These are phyloP conservation scores for Gymnopilus dilepis DNA, from an alignment of 768 basidiomycete species.

Conservation along the genomic window DNA sequence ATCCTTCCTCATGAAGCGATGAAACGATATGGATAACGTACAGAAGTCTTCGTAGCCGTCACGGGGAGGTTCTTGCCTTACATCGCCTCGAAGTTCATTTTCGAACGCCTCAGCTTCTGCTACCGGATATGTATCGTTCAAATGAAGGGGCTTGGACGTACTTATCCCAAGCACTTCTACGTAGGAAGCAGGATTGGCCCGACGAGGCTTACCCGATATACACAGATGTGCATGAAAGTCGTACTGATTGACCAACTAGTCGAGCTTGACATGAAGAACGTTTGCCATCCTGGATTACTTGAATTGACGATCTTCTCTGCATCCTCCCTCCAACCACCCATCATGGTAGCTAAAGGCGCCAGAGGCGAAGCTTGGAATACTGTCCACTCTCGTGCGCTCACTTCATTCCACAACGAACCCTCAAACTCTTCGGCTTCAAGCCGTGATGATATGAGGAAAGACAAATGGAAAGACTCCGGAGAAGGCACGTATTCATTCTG, in stretches of 20 bases:
- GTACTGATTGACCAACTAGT: neutral
- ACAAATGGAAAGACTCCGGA: neutral
- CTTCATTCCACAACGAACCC: neutral
- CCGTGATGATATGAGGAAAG: neutral
- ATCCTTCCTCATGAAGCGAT: too few species aligned
- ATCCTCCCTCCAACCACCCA: neutral
- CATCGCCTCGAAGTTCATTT: too few species aligned
- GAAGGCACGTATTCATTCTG: neutral
- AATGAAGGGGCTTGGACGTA: too few species aligned
- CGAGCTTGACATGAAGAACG: too few species aligned
- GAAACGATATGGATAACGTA: neutral
- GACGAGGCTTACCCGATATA: neutral
- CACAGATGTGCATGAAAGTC: neutral
- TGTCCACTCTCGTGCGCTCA: neutral
- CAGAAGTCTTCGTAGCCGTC: neutral
- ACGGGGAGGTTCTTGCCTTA: neutral
- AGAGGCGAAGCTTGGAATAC: neutral
- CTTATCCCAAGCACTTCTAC: too few species aligned
- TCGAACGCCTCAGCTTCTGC: neutral
- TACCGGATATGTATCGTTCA: too few species aligned
- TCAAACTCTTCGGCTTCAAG: neutral
- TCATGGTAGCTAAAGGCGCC: neutral
- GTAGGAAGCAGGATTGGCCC: too few species aligned
- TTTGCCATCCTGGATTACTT: too few species aligned
- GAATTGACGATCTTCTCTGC: neutral